Conservation (phyloP, 1,284 basidiomycete genomes). For the Cystobasidiaceae sp. region DNA sequence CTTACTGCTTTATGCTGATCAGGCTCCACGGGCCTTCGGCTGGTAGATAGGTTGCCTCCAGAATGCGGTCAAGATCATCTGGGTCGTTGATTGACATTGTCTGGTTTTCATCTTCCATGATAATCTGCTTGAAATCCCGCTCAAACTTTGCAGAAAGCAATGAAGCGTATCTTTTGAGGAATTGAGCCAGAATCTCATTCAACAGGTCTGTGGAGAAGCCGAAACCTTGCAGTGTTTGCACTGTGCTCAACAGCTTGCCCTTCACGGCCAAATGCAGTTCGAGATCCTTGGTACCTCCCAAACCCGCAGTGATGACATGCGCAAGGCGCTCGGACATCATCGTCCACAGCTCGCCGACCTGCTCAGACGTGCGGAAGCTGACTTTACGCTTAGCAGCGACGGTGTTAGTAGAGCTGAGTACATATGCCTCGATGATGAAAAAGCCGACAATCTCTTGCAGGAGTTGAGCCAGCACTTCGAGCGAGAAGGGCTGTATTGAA, state of each 20-base stretch:
- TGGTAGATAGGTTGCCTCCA: slow-evolving; percentile 81
- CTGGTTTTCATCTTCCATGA: slow-evolving; percentile 81
- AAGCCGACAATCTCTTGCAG: slow-evolving; percentile 97
- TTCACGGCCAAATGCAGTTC: slow-evolving; percentile 80
- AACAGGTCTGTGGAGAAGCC: slow-evolving; percentile 77
- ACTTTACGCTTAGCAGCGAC: slow-evolving; percentile 48
- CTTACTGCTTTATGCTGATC: slow-evolving; percentile 35
- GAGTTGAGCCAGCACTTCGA: slow-evolving; percentile 54
- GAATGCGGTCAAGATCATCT: slow-evolving; percentile 67
- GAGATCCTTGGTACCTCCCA: slow-evolving; percentile 72
- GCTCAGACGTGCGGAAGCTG: slow-evolving; percentile 73
- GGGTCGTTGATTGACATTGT: slow-evolving; percentile 77
- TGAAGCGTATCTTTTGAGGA: slow-evolving; percentile 86
- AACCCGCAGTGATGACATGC: slow-evolving; percentile 65
- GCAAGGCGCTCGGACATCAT: slow-evolving; percentile 73
- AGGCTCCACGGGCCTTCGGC: slow-evolving; percentile 50
- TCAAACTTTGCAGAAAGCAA: slow-evolving; percentile 79
- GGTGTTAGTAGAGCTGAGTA: slow-evolving; percentile 70
- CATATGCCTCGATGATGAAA: slow-evolving; percentile 93
- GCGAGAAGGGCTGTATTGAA: slow-evolving; percentile 54
- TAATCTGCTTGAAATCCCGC: slow-evolving; percentile 78
- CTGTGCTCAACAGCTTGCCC: slow-evolving; percentile 75
- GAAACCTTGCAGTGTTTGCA: slow-evolving; percentile 89
- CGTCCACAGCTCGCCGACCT: slow-evolving; percentile 96
- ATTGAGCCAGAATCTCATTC: slow-evolving; percentile 73